Evolutionary conservation across 1,139 yeast genomes (phyloP).

Genomic region (Debaryomyces psychrophilus): DNA sequence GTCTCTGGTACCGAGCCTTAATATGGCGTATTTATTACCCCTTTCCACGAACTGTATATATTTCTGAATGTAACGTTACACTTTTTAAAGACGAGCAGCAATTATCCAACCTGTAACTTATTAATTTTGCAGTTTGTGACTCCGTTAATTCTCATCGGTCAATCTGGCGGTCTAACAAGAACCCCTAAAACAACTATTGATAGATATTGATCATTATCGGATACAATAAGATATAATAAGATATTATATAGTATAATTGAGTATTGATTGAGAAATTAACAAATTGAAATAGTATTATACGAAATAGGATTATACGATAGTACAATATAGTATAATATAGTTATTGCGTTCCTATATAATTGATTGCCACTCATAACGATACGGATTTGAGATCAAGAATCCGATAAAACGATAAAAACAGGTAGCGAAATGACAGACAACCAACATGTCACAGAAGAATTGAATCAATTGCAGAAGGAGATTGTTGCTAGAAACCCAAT

Average conservation of each 20-base stretch:
- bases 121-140: background rate
- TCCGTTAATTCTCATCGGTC: constrained; percentile 4
- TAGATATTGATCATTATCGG: background rate
- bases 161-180: background rate
- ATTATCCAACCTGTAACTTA: background rate
- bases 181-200: background rate
- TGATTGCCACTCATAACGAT: constrained; percentile 2
- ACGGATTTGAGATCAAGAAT: background rate
- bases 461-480: constrained; percentile 65
- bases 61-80: background rate
- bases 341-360: background rate
- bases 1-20: too few species aligned
- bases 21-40: too few species aligned
- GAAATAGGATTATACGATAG: constrained; percentile 1
- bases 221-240: background rate
- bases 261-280: background rate
- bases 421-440: constrained; percentile 2
- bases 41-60: background rate
- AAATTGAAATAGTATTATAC: constrained; percentile 1
- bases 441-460: constrained; percentile 41
- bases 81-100: background rate
- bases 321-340: constrained; percentile 1
- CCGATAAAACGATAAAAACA: background rate
- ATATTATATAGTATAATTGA: background rate
- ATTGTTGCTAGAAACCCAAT: constrained; percentile 63